A percentile compares a stretch with the other conserved stretches of the same genome.
Conservation (phyloP, 139 green algal species). For the Tetraselmis chui region DNA sequence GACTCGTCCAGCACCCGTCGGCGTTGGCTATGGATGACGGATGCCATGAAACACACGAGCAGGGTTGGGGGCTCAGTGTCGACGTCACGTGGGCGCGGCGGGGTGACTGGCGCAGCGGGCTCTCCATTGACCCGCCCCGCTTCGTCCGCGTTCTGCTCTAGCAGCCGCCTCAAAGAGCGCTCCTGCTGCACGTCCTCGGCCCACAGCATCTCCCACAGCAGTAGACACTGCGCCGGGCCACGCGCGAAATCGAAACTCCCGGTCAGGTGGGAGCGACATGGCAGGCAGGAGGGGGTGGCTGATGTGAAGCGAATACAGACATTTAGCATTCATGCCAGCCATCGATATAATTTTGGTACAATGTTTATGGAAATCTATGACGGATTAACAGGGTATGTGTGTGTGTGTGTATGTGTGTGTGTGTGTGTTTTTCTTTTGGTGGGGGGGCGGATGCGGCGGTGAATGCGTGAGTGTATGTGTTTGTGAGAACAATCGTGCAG, state of each 20-base stretch:
- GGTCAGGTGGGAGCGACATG: too few relatives aligned
- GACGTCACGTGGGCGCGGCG: background rate
- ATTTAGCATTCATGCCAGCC: too few relatives aligned
- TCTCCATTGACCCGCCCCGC: too few relatives aligned
- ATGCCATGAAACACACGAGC: conserved; percentile 59
- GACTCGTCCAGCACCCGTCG: conserved; percentile 44
- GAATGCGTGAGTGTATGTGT: too few relatives aligned
- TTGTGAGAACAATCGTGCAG: too few relatives aligned
- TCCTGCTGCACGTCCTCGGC: conserved; percentile 23
- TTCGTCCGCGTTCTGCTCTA: background rate
- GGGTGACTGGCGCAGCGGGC: background rate
- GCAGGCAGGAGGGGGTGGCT: too few relatives aligned
- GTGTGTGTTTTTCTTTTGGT: background rate
- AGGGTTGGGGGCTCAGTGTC: conserved; percentile 15
- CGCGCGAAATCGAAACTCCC: too few relatives aligned
- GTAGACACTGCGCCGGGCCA: conserved; percentile 29
- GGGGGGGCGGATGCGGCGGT: background rate
- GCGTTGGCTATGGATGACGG: conserved; percentile 43
- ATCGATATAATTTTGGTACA: too few relatives aligned
- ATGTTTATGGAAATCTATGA: too few relatives aligned
- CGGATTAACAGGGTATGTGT: background rate
- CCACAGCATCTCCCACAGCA: conserved; percentile 55
- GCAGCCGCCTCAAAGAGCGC: too few relatives aligned
- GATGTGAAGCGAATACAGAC: too few relatives aligned
- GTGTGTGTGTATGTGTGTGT: background rate